Percentiles rank a stretch among this genome's conserved stretches.
phyloP scores from a whole-genome alignment of 2,329 filamentous ascomycete species.

The Botryosphaeria dothidea region DNA sequence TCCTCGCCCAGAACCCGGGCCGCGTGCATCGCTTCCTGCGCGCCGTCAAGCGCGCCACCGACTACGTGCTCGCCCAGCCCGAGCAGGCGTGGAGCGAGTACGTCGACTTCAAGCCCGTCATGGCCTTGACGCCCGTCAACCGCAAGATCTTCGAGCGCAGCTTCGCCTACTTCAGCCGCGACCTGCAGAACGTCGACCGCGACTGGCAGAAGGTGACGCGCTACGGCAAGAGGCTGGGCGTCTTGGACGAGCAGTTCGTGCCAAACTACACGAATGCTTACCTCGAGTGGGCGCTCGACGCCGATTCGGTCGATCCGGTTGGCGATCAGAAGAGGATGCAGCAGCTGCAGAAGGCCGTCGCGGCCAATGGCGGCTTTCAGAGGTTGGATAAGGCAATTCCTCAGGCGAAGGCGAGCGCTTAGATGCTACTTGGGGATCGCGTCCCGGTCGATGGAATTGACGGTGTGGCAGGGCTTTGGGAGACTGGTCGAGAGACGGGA shows the following conservation, averaged over 20 bases:
- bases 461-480: not conserved
- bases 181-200: conserved; percentile 71
- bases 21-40: conserved; percentile 68
- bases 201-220: conserved; percentile 78
- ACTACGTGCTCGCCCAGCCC: conserved; percentile 67
- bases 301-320: conserved; percentile 65
- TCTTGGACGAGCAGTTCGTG: conserved; percentile 63
- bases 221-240: conserved; percentile 72
- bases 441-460: not conserved
- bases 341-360: conserved; percentile 67
- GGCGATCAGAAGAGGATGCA: conserved; percentile 77
- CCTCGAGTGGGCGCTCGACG: conserved; percentile 65
- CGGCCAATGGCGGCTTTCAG: conserved; percentile 64
- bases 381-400: conserved; percentile 38
- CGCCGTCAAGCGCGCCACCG: conserved; percentile 73
- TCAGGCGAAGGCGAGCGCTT: not conserved
- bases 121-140: conserved; percentile 65
- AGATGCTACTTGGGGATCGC: not conserved
- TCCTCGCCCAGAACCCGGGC: conserved; percentile 65
- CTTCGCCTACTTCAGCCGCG: conserved; percentile 73
- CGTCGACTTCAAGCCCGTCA: conserved; percentile 69
- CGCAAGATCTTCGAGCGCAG: conserved; percentile 79
- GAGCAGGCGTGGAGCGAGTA: conserved; percentile 67
- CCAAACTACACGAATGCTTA: conserved; percentile 77
- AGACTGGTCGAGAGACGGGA: not conserved